Evolutionary conservation across 768 basidiomycete species (phyloP).

Genomic region (Lactarius deliciosus): DNA sequence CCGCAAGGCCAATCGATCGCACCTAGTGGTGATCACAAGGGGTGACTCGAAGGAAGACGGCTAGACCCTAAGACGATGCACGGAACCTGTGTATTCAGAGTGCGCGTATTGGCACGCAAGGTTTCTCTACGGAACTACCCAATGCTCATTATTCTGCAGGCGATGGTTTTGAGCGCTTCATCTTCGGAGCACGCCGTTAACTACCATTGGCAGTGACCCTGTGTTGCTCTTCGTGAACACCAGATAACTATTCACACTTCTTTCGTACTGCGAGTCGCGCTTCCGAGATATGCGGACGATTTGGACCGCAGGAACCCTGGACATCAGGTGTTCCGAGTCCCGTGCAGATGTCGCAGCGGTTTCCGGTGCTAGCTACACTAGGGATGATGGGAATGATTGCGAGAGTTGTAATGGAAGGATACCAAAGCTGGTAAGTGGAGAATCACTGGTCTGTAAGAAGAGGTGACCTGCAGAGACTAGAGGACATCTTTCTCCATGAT

Average conservation of each 20-base stretch:
- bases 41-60: background rate
- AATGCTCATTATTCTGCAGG: background rate
- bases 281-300: background rate
- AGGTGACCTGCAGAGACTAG: background rate
- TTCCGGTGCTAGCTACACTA: background rate
- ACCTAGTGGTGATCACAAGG: background rate
- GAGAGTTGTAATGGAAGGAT: background rate
- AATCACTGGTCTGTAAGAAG: background rate
- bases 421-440: background rate
- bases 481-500: background rate
- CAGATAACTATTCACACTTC: background rate
- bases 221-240: background rate
- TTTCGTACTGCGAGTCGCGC: background rate
- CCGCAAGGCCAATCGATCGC: background rate
- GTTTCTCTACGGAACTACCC: background rate
- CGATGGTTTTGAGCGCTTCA: background rate
- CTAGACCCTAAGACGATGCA: background rate
- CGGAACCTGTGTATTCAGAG: background rate
- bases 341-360: background rate
- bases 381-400: background rate
- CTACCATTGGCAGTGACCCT: background rate
- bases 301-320: background rate
- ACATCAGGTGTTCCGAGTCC: background rate
- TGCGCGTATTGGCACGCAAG: background rate
- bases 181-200: background rate